Evolutionary conservation across 176 grass and related monocot genomes (phyloP), one percentile per base, ranked within the genome.

Genomic region (Triticum turgidum): DNA sequence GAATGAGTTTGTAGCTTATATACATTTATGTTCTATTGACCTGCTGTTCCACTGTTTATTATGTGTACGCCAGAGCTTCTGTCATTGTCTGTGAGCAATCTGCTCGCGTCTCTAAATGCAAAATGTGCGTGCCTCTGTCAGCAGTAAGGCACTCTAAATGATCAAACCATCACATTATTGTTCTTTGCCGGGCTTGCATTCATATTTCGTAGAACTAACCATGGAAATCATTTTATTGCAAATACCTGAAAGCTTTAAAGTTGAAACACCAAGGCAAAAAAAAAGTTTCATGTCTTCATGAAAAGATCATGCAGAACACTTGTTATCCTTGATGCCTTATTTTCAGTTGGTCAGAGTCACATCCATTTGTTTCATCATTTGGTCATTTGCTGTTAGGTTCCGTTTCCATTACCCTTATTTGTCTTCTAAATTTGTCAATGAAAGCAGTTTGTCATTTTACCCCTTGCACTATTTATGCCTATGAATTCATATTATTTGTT

Each of bases 331-430:
- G 30, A 64, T 52, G 39, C 3, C 5, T 11, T 15, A 59, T 69
- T 69, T 76, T 58, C 33, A 33, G 20, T 67, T 61, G 54, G 13
- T 42, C n/a, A 11, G 47, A 56, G 24, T 20, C 25, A 77, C 5
- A 21, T 49, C 12, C 12, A 7, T 68, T 61, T 85, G 44, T 22
- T 59, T 47, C 44, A 32, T 45, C 35, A 58, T 66, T 59, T 80
- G 47, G 47, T 70, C 38, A 38, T 88, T 70, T 83, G 10, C 73
- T 62, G 14, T 77, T 62, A 44, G 27, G 54, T 83, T 62, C 9
- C 3, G 9, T 52, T 22, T 21, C 5, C 56, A 59, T 59, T 20
- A 7, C 56, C 56, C 17, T 52, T 42, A 13, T 79, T 63, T 79
- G 5, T 68, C 12, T 4, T 65, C 41, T 67, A 44, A 42, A 11